Percentiles rank a stretch among this genome's conserved stretches.
These are phyloP conservation scores for Blastocystis sp. DNA, from an alignment of 352 stramenopile genomes.

Conservation along the genomic window DNA sequence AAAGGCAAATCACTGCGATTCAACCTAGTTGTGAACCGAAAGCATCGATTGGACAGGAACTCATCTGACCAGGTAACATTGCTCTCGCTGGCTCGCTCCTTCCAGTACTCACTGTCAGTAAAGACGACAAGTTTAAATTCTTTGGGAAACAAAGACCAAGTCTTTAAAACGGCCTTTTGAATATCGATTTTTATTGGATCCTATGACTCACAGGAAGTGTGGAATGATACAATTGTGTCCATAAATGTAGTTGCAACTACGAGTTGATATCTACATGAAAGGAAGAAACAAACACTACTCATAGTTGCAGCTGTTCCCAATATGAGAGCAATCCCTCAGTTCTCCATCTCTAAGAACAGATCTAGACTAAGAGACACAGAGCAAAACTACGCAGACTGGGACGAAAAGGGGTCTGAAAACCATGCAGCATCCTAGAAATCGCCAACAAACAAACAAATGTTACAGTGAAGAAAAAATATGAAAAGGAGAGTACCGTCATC, in stretches of 20 bases:
- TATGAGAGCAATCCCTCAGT: too few species aligned
- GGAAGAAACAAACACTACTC: too few species aligned
- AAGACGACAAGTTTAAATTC: neutral
- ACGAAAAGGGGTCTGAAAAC: too few species aligned
- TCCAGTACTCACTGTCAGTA: conserved; percentile 16
- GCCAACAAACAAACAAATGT: too few species aligned
- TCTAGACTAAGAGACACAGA: too few species aligned
- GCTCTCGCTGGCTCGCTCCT: neutral
- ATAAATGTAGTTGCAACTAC: neutral
- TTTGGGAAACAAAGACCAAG: neutral
- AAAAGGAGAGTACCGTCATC: neutral
- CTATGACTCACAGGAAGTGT: neutral
- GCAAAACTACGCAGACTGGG: too few species aligned
- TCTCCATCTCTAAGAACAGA: too few species aligned
- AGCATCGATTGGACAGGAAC: neutral
- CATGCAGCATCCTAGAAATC: too few species aligned
- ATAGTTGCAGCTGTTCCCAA: too few species aligned
- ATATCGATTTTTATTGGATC: neutral
- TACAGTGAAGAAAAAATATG: neutral
- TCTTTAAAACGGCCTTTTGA: conserved; percentile 12
- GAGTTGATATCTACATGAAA: neutral
- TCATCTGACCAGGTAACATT: neutral
- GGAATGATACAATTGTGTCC: neutral
- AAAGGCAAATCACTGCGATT: neutral
- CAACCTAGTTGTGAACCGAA: neutral